phyloP scores from a whole-genome alignment of 257 asterid species.

The Ilex asprella region DNA sequence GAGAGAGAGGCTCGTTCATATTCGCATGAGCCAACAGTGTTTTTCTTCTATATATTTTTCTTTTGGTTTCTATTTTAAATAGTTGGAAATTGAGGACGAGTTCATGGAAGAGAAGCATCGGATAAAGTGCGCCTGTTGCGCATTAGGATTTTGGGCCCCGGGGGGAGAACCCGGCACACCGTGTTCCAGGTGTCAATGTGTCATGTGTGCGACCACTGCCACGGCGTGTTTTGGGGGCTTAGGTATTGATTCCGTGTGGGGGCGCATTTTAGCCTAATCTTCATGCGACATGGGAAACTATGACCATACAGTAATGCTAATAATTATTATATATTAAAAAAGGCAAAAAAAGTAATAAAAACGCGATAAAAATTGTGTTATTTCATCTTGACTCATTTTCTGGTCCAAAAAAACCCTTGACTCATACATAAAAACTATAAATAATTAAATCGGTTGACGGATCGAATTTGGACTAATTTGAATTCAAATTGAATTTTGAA shows the following conservation, averaged over 20 bases:
- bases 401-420: not conserved
- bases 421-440: not conserved
- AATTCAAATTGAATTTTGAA: no score
- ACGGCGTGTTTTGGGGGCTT: not conserved
- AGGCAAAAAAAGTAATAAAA: not conserved
- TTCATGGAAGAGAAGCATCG: not conserved
- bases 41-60: not conserved
- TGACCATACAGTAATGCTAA: no score
- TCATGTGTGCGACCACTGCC: not conserved
- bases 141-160: not conserved
- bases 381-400: not conserved
- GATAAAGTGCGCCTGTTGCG: not conserved
- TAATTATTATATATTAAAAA: no score
- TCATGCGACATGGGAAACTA: not conserved
- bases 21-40: constrained; percentile 6
- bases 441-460: no score
- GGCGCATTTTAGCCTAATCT: not conserved
- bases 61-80: not conserved
- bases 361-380: not conserved
- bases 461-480: not conserved
- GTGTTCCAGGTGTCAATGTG: not conserved
- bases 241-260: not conserved
- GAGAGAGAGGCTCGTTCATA: constrained; percentile 4
- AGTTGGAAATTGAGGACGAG: not conserved
- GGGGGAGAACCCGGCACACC: not conserved